Base-by-base conservation (phyloP, 257 asterid species). In the Fraxinus pennsylvanica region DNA sequence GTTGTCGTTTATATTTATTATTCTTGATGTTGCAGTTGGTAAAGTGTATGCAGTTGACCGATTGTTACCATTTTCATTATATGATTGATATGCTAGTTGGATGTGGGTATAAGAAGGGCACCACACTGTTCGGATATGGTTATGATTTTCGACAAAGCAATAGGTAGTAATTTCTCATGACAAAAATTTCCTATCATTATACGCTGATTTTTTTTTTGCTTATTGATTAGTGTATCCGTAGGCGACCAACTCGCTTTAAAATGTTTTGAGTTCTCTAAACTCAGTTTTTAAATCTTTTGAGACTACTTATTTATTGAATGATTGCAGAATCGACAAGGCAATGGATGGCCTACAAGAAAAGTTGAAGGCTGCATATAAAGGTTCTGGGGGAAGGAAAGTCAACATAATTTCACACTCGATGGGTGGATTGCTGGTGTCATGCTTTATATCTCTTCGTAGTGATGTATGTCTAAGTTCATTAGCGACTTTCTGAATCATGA, bases 41-140 rank as follows among this genome's bases (percentile, higher is more conserved):
- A 33, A 94, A 94, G 88, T 81, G 89, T 77, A 47, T 90, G 29
- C 97, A 79, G 84, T 36, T 95, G 86, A 79, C 84, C 38, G 91
- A 82, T 65, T 85, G 84, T 61, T 91, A 93, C 91, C 98, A 95
- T 82, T 95, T 95, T 76, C 99, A 95, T 75, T 93, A 93, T 78
- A 93, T 93, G 97, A 95, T 95, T 83, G 90, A 90, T 68, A 95
- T 93, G 99, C 99, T 95, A 71, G 99, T 93, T 75, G 92, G 86
- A 76, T 95, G 97, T 86, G 99, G 99, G 36, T 95, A 93, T 76
- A 79, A 85, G 88, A 95, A 91, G 84, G 99, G 99, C 75, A 83
- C 90, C 32, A 95, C 99, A 12, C 82, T 95, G 86, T 95, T 95
- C 27, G 98, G 99, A 17, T 93, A 89, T 84, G 99, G 99, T 75